These are phyloP conservation scores for Scheffersomyces cryptocercus DNA, from an alignment of 1,139 yeast genomes.

Conservation along the genomic window DNA sequence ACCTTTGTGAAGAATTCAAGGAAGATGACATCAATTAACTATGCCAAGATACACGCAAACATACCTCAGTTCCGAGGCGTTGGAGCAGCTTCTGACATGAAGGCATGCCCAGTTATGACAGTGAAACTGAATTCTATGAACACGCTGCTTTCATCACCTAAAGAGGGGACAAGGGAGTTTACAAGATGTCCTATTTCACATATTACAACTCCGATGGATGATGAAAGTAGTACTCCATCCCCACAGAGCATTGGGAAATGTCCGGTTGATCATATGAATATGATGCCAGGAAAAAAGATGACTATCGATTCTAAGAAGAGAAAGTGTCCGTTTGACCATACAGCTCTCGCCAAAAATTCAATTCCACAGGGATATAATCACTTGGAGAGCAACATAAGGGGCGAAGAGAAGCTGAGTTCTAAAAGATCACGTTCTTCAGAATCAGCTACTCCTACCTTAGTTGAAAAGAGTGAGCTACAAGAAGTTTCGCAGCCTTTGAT, in stretches of 20 bases:
- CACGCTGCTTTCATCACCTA: not conserved
- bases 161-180: constrained; percentile 8
- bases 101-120: constrained; percentile 16
- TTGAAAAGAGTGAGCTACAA: not conserved
- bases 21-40: constrained; percentile 29
- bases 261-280: constrained; percentile 16
- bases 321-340: constrained; percentile 39
- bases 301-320: constrained; percentile 12
- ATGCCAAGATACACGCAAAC: constrained; percentile 38
- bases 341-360: constrained; percentile 15
- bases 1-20: constrained; percentile 35
- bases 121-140: not conserved
- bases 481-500: not conserved
- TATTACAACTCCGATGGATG: constrained; percentile 27
- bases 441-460: not conserved
- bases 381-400: constrained; percentile 31
- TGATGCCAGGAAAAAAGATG: not conserved
- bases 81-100: constrained; percentile 6
- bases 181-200: constrained; percentile 34
- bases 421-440: not conserved
- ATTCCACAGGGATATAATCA: constrained; percentile 16
- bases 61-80: constrained; percentile 28
- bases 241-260: constrained; percentile 13
- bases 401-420: constrained; percentile 5
- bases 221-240: constrained; percentile 4